phyloP scores from a whole-genome alignment of 169 alveolate species.

The Cryptosporidium andersoni region DNA sequence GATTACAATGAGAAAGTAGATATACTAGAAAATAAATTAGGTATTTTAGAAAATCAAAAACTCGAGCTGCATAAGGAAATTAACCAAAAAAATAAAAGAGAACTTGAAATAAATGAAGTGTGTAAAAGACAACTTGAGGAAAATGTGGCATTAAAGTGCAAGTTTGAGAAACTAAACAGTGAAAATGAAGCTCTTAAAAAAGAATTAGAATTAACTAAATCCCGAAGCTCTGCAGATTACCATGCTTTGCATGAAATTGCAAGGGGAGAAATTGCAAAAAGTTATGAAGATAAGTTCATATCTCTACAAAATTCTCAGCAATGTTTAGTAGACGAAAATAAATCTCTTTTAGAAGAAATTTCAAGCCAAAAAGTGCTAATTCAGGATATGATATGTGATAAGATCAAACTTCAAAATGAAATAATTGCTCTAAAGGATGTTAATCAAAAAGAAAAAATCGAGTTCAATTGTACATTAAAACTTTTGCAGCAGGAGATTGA shows the following conservation, averaged over 20 bases:
- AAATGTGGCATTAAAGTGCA: slow-evolving; percentile 7
- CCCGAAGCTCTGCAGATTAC: slow-evolving; percentile 2
- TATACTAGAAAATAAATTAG: slow-evolving; percentile 10
- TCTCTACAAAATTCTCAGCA: slow-evolving; percentile 17
- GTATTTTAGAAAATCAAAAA: slow-evolving; percentile 49
- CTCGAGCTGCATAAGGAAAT: slow-evolving; percentile 53
- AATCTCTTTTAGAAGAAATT: slow-evolving; percentile 38
- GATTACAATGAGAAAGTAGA: slow-evolving; percentile 11
- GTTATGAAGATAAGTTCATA: neutral
- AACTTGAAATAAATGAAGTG: slow-evolving; percentile 35
- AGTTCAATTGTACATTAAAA: slow-evolving; percentile 22
- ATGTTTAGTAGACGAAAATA: slow-evolving; percentile 20
- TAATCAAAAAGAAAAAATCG: slow-evolving; percentile 10
- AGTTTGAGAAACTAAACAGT: slow-evolving; percentile 2
- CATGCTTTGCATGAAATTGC: neutral
- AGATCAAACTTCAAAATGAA: slow-evolving; percentile 27
- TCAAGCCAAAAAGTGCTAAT: slow-evolving; percentile 42
- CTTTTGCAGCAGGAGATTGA: slow-evolving; percentile 17
- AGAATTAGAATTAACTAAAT: neutral
- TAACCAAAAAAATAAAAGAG: slow-evolving; percentile 19
- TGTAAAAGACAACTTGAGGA: slow-evolving; percentile 14
- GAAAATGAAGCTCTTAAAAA: slow-evolving; percentile 7
- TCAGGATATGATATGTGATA: slow-evolving; percentile 51
- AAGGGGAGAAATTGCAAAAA: slow-evolving; percentile 1
- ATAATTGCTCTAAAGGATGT: slow-evolving; percentile 25